These are phyloP conservation scores for Trypanosoma congolense DNA, from an alignment of 208 protist species.

Conservation along the genomic window DNA sequence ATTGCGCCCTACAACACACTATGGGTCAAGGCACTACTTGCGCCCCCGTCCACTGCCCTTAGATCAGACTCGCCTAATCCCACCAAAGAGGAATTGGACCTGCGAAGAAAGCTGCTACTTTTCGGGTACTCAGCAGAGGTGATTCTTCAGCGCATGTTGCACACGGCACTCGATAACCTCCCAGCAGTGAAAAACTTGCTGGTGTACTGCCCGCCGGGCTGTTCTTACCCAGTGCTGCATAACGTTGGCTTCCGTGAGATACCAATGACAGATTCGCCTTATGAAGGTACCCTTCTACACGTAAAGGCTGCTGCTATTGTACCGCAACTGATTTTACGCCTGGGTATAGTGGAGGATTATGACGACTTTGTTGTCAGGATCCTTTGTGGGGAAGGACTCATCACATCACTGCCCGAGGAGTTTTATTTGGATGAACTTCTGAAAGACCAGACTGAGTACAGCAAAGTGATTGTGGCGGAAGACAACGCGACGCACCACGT, in stretches of 20 bases:
- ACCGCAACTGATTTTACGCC: conserved; percentile 53
- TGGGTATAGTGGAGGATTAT: conserved; percentile 85
- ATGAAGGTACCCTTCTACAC: conserved; percentile 29
- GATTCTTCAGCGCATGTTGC: conserved; percentile 39
- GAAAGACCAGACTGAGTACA: conserved; percentile 66
- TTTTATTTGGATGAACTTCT: conserved; percentile 88
- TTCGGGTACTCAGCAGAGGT: conserved; percentile 23
- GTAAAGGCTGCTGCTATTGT: conserved; percentile 32
- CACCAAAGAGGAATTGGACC: conserved; percentile 7
- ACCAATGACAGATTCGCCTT: neutral
- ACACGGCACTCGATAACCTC: conserved; percentile 34
- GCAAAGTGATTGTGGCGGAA: conserved; percentile 84
- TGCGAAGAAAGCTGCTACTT: conserved; percentile 13
- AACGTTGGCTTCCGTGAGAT: conserved; percentile 4
- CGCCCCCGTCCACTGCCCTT: conserved; percentile 27
- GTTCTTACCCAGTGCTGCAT: conserved; percentile 21
- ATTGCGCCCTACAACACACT: conserved; percentile 54
- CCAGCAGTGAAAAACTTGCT: conserved; percentile 46
- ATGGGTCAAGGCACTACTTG: conserved; percentile 64
- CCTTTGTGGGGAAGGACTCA: conserved; percentile 52
- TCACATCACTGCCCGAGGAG: conserved; percentile 61
- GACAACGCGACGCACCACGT: conserved; percentile 63
- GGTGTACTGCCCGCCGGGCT: conserved; percentile 20
- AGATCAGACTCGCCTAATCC: conserved; percentile 6
- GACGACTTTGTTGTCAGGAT: conserved; percentile 84